A percentile compares a stretch with the other conserved stretches of the same genome.
Evolutionary conservation across 768 basidiomycete species (phyloP).

Genomic region (Amylocystis lapponica): DNA sequence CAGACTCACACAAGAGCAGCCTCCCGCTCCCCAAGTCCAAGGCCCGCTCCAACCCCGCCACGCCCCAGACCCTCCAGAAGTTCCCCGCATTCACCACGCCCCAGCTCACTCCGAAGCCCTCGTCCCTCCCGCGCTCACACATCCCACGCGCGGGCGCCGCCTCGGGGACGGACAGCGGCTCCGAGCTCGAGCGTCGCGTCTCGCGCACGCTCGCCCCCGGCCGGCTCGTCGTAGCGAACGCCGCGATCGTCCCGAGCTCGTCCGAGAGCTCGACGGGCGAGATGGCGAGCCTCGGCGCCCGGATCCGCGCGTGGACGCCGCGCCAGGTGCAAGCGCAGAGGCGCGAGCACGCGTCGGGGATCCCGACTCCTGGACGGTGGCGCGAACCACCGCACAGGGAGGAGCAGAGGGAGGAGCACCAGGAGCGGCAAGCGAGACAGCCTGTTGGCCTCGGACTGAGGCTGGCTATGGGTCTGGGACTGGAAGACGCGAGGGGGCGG

Average conservation of each 20-base stretch:
- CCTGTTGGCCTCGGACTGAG: slow-evolving; percentile 2
- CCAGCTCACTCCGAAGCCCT: slow-evolving; percentile 1
- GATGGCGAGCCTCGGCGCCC: no score
- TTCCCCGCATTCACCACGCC: slow-evolving; percentile 5
- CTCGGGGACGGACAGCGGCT: slow-evolving; percentile 14
- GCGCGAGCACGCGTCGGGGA: neutral
- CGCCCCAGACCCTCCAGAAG: slow-evolving; percentile 2
- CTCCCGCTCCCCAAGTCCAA: neutral
- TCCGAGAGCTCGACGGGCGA: slow-evolving; percentile 19
- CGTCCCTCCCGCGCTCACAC: neutral
- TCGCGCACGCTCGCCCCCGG: slow-evolving; percentile 6
- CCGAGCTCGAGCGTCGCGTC: slow-evolving; percentile 16
- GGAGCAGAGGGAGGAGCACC: neutral
- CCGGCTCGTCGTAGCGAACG: slow-evolving; percentile 20
- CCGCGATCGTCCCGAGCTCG: slow-evolving; percentile 18
- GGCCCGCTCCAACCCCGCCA: slow-evolving; percentile 9
- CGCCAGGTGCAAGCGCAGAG: no score
- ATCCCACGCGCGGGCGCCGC: slow-evolving; percentile 2
- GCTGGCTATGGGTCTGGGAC: neutral
- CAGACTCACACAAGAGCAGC: neutral
- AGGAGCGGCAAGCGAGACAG: neutral
- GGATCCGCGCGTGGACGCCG: no score
- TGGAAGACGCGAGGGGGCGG: neutral
- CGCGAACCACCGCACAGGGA: no score
- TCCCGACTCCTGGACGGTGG: neutral